Base-by-base conservation (phyloP, 768 basidiomycete genomes). In the Chalciporus sphaerocephalus region DNA sequence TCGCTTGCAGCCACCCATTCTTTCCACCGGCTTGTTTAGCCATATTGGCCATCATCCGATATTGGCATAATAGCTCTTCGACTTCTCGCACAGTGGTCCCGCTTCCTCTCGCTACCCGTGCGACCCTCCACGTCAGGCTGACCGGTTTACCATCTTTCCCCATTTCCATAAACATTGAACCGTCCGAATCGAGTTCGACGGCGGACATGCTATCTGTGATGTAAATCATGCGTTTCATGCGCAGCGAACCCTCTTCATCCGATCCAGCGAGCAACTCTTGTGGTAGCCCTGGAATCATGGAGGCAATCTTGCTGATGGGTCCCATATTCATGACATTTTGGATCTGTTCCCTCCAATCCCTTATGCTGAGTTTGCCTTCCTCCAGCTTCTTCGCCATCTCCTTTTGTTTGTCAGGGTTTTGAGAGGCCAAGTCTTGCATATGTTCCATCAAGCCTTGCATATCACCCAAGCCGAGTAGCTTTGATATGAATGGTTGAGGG, bases 301-400 rank as follows among this genome's bases (percentile, higher is more conserved):
- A 92, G 22, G 96, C 93, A 58, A 99, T 94, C 69, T 99, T 99
- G 60, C 88, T 92, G 44, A 99, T 82, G 7, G 96, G 94, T n/a
- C 96, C 96, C 95, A 99, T 96, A 61, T 90, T 91, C 95, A 97
- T 97, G 51, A 99, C 87, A 54, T 92, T 97, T 52, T 86, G 84
- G 49, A 99, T 86, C 65, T 99, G 96, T 67, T 98, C 96, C 64
- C 91, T 79, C 92, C 96, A 94, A 65, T 98, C 96, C 34, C 92
- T 80, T 48, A 98, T 93, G 58, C 90, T 93, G 47, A 99, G 81
- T 61, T 95, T 96, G 18, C 96, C 96, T 68, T 97, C 92, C 57
- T 96, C 88, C 34, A 97, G 80, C 69, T 95, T 96, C 75, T 96
- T 95, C 17, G 89, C 87, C 81, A 97, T 94, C 64, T 95, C 93